Conservation (phyloP, 2,329 filamentous ascomycete genomes). For the Aspergillus pseudonomiae region DNA sequence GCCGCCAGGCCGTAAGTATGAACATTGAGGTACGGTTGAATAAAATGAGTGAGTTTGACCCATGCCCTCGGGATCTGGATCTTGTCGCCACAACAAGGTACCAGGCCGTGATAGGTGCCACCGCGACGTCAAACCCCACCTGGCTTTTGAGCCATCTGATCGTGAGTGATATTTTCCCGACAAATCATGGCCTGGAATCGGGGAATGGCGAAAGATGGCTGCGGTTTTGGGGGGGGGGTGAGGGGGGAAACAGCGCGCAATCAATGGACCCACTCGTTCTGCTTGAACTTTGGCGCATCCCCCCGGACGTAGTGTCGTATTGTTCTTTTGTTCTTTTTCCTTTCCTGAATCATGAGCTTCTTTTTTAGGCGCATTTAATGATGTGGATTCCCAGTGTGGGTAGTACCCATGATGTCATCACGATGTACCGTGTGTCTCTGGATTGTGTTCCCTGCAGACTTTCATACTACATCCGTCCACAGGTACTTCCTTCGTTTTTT, state of each 20-base stretch:
- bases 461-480: no score
- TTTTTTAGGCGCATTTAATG: neutral
- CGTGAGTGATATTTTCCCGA: neutral
- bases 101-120: neutral
- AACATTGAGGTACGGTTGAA: neutral
- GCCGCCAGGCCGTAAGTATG: neutral
- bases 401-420: neutral
- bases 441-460: neutral
- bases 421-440: neutral
- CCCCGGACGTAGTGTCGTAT: neutral
- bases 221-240: neutral
- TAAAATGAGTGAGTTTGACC: neutral
- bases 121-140: neutral
- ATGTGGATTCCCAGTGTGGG: neutral
- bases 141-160: neutral
- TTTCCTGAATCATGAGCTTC: neutral
- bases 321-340: neutral
- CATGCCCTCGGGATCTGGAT: conserved; percentile 1
- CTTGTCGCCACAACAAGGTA: conserved; percentile 3
- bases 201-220: neutral
- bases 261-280: neutral
- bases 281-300: neutral
- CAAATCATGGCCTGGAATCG: neutral
- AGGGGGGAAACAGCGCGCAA: no score
- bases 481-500: no score